phyloP scores from a whole-genome alignment of 1,139 yeast genomes.

The Blastobotrys buckinghamii region DNA sequence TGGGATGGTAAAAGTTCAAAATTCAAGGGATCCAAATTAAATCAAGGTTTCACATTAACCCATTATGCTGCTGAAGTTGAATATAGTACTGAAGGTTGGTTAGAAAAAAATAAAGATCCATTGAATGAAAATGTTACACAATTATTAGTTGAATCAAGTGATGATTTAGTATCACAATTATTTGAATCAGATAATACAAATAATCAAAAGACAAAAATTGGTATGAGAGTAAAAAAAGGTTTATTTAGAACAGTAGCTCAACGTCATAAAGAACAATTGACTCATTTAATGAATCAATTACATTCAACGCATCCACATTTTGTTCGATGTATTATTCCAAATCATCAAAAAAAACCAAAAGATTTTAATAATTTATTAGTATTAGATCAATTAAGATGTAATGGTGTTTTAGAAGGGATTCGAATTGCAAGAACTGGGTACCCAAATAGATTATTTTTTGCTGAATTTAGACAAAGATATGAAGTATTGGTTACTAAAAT shows the following conservation, averaged over 20 bases:
- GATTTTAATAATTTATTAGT: conserved; percentile 72
- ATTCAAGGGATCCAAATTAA: conserved; percentile 61
- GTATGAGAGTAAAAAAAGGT: conserved; percentile 37
- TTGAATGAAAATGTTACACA: conserved; percentile 68
- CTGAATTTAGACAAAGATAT: conserved; percentile 73
- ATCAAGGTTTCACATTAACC: conserved; percentile 59
- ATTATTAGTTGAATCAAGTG: conserved; percentile 51
- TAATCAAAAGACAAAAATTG: conserved; percentile 14
- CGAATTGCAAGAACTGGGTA: conserved; percentile 96
- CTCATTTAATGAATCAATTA: conserved; percentile 64
- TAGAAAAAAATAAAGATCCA: conserved; percentile 93
- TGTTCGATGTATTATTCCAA: conserved; percentile 93
- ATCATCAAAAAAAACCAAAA: conserved; percentile 64
- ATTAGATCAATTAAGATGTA: conserved; percentile 84
- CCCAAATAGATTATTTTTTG: conserved; percentile 84
- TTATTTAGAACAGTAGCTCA: conserved; percentile 78
- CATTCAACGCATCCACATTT: conserved; percentile 89
- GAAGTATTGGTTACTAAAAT: conserved; percentile 50
- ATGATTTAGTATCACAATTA: conserved; percentile 45
- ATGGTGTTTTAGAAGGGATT: conserved; percentile 97
- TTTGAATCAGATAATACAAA: conserved; percentile 33
- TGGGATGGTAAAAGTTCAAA: conserved; percentile 57
- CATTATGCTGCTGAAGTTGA: conserved; percentile 97
- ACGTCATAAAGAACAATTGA: conserved; percentile 67
- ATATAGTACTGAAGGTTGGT: conserved; percentile 87